Evolutionary conservation across 192 early-diverging fungal genomes (phyloP), one percentile per base, ranked within the genome.

Genomic region (Coemansia sp.): DNA sequence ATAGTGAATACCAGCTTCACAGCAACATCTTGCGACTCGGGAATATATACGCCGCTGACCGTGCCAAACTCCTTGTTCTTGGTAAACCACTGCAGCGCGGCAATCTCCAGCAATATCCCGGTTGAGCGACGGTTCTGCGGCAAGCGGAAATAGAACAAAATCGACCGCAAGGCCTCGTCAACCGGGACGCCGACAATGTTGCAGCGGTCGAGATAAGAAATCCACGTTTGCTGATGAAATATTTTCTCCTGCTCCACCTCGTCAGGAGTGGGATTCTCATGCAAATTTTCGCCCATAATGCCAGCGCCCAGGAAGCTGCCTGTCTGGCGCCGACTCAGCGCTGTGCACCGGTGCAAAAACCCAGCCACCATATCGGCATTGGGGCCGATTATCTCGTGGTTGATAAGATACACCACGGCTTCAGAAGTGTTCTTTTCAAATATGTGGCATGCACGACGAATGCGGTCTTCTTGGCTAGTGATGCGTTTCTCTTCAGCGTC

Each of bases 351-450:
- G 55, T 76, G 58, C 51, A 80, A 50, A 57, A 80, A 80, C 5
- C 60, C 58, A 1, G 79, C 79, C 2, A 80, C 70, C 31, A 32
- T 52, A 41, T 76, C 73, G 0, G 79, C 67, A 5, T 44, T 60
- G 0, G 66, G 52, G 26, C 59, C 64, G 18, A 80, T 60, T 30
- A 76, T 70, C n/a, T 76, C 59, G 51, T 69, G 69, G 51, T 72
- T 64, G 57, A 76, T 62, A 38, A 80, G 62, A 26, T 76, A 71
- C 32, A 72, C 61, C 4, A 80, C 62, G 0, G 79, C 73, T 53
- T 71, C 72, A 0, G 60, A 66, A 20, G 73, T 53, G 66, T 80
- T 80, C 46, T 68, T 62, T 56, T 76, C 71, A 49, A 80, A 80
- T 37, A 56, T 37, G 38, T 62, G 62, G 59, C 79, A 80, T 1